Base-by-base conservation (phyloP, 164 flowering plant species). In the Stephania yunnanensis region DNA sequence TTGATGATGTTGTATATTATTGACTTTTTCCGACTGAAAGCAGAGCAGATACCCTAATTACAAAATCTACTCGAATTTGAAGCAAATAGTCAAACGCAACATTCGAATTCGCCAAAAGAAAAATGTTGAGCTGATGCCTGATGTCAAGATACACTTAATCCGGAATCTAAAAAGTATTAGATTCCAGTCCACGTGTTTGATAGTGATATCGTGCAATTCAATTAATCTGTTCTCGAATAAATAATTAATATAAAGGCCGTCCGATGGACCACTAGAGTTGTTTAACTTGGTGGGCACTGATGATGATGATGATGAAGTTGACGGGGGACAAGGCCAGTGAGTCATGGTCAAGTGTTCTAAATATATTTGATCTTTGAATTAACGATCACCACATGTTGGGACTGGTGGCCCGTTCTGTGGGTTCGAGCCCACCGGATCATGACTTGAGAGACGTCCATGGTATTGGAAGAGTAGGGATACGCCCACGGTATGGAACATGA, bases 401-500 rank as follows among this genome's bases (percentile, higher is more conserved):
- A 3, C 9, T 30, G 7, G 55, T 25, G n/a, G 10, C n/a, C 64
- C 5, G 20, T n/a, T 58, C 10, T 52, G 46, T 48, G 72, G 55
- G 30, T 45, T 70, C 53, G 36, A 65, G 36, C 55, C 72, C 48
- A 70, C 53, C 64, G 15, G 53, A 45, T 48, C 72, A 1, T 19
- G 30, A 20, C 53, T 1, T 36, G 3, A 36, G 52, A n/a, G 72
- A 70, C 72, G 72, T 53, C 53, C 72, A 70, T 70, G 55, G 72
- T 45, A 44, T 70, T 70, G 72, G 64, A 58, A 58, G n/a, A 17
- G 64, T 36, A 36, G 42, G 42, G 42, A 1, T 25, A 48, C 11
- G 53, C 48, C 48, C 29, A 44, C 29, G 52, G 52, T 46, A 5
- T 36, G 22, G 46, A 25, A 25, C 25, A 25, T 25, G 25, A 25